Evolutionary conservation across 495 filamentous ascomycete genomes (phyloP), one percentile per base, ranked within the genome.

Genomic region (Xylaria grammica): DNA sequence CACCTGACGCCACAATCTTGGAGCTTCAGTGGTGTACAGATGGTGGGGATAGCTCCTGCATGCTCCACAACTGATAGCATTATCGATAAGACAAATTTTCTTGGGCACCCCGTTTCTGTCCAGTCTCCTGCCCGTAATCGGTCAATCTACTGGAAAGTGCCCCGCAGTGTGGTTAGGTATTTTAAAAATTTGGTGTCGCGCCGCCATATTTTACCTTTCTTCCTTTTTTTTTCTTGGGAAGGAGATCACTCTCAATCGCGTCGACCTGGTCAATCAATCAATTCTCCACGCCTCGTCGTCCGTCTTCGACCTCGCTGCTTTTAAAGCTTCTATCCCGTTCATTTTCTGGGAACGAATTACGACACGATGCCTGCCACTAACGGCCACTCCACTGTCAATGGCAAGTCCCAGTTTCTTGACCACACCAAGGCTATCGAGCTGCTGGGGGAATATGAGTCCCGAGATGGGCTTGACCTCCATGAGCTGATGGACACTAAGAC

Each of bases 401-500:
- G 69, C 32, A 72, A 70, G 54, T 57, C 53, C 17, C 71, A 77
- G 62, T 64, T 78, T 61, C 75, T 85, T 32, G 78, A 84, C 75
- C 74, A 72, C 74, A 81, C 82, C 68, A 87, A 81, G 67, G 96
- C 96, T 60, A 74, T 94, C 56, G 88, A 96, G 75, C 80, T 93
- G 48, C 84, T 97, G 69, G 81, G 89, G 70, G 85, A 91, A 54
- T 97, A 97, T 74, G 61, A 82, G 34, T 81, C 80, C 74, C 79
- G 80, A 66, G 95, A 98, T 87, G 95, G 95, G 63, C 86, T 99
- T 65, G 88, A 91, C 76, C 87, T 91, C 65, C 82, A 90, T 67
- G 87, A 90, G 51, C 82, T 99, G 50, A 83, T 97, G 63, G 91
- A 97, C 80, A 92, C 94, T 50, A 90, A 89, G 77, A 88, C 84